Percentiles rank a stretch among this genome's conserved stretches.
Evolutionary conservation across 2,329 filamentous ascomycete species (phyloP).

Genomic region (Grosmannia serpens): DNA sequence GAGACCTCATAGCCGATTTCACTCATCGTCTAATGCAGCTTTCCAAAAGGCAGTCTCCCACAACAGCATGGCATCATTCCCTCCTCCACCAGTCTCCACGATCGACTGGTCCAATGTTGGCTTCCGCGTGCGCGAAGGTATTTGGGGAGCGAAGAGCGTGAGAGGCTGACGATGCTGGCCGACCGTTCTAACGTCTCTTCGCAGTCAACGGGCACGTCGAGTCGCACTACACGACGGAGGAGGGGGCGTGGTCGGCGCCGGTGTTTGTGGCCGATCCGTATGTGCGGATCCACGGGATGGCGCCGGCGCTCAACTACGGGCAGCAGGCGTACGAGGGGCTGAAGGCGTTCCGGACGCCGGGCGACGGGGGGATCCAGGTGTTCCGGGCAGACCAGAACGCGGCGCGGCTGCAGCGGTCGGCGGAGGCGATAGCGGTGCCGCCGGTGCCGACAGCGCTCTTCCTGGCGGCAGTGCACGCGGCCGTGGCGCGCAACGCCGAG

Average conservation of each 20-base stretch:
- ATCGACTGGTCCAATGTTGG: conserved; percentile 93
- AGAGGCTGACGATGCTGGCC: not conserved
- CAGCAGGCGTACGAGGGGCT: conserved; percentile 98
- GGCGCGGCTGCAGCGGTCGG: conserved; percentile 70
- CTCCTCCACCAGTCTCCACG: conserved; percentile 64
- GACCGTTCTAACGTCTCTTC: not conserved
- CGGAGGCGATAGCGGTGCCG: conserved; percentile 73
- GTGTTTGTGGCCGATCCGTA: conserved; percentile 73
- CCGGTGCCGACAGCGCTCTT: conserved; percentile 68
- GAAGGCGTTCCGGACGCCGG: conserved; percentile 79
- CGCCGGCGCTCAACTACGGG: conserved; percentile 89
- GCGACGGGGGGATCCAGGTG: conserved; percentile 60
- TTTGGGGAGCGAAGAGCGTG: not conserved
- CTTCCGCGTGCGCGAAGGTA: conserved; percentile 85
- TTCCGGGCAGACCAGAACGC: conserved; percentile 87
- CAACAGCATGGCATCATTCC: conserved; percentile 44
- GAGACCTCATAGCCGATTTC: too few species aligned
- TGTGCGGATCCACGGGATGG: conserved; percentile 88
- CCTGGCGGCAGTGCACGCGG: conserved; percentile 62
- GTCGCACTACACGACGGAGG: conserved; percentile 65
- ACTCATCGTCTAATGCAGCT: too few species aligned
- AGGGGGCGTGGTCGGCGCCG: conserved; percentile 65
- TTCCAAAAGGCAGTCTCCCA: not conserved
- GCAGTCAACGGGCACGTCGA: conserved; percentile 90
- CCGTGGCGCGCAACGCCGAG: conserved; percentile 78